These are phyloP conservation scores for Bremia lactucae DNA, from an alignment of 352 stramenopile genomes.

Conservation along the genomic window DNA sequence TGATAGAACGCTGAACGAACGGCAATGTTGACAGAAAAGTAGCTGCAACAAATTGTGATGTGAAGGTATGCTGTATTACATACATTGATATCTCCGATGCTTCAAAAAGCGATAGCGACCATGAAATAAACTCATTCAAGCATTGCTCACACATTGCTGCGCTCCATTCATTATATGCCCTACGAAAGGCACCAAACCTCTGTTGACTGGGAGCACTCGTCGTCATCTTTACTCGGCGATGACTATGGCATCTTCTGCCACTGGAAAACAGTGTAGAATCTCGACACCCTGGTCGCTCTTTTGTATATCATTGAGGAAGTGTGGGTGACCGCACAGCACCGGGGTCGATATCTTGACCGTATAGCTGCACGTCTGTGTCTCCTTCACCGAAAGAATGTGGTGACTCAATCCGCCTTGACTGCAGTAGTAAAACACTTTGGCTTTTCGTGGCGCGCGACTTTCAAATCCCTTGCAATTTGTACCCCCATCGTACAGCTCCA, in stretches of 20 bases:
- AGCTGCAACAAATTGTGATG: too few species aligned
- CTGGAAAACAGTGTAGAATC: constrained; percentile 63
- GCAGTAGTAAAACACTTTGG: constrained; percentile 70
- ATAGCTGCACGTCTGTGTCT: constrained; percentile 77
- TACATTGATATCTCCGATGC: too few species aligned
- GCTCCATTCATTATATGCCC: too few species aligned
- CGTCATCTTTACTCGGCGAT: constrained; percentile 1
- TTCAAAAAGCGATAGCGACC: too few species aligned
- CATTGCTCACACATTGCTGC: too few species aligned
- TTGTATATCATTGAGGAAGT: constrained; percentile 67
- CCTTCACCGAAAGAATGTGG: constrained; percentile 67
- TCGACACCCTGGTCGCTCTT: constrained; percentile 39
- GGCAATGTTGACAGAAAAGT: too few species aligned
- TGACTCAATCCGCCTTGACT: constrained; percentile 49
- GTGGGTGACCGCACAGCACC: constrained; percentile 65
- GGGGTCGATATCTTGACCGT: constrained; percentile 71
- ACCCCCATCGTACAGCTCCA: constrained; percentile 58
- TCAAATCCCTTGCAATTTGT: constrained; percentile 72
- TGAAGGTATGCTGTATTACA: too few species aligned
- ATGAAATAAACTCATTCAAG: too few species aligned
- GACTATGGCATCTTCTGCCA: constrained; percentile 1
- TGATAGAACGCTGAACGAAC: too few species aligned
- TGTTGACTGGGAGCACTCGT: background rate
- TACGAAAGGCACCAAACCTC: too few species aligned
- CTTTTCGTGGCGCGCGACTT: constrained; percentile 38